These are phyloP conservation scores for Malbranchea zuffiana DNA, from an alignment of 2,329 filamentous ascomycete species.

Conservation along the genomic window DNA sequence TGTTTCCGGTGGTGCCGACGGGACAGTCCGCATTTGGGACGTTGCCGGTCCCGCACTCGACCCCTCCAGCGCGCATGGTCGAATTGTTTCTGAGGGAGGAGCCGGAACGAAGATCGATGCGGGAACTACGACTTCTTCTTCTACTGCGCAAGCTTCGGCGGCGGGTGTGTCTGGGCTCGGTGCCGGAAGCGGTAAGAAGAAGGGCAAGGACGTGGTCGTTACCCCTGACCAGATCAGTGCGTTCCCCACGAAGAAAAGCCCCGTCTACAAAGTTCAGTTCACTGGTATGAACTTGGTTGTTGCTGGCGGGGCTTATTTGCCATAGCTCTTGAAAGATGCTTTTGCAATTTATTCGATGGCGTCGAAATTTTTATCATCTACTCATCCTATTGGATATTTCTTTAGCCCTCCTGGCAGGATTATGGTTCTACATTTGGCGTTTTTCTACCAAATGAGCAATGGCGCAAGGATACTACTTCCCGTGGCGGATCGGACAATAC, in stretches of 20 bases:
- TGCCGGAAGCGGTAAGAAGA: slow-evolving; percentile 46
- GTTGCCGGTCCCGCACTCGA: slow-evolving; percentile 59
- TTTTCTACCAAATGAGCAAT: no score
- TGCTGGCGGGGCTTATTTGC: slow-evolving; percentile 62
- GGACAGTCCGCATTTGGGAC: slow-evolving; percentile 91
- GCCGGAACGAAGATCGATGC: slow-evolving; percentile 43
- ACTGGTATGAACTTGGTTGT: slow-evolving; percentile 92
- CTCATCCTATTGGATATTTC: no score
- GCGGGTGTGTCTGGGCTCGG: slow-evolving; percentile 31
- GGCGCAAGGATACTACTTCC: no score
- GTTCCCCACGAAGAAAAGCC: slow-evolving; percentile 92
- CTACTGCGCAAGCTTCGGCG: slow-evolving; percentile 34
- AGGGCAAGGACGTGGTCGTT: slow-evolving; percentile 79
- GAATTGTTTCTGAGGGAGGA: slow-evolving; percentile 41
- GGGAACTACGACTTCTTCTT: slow-evolving; percentile 37
- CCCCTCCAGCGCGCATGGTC: slow-evolving; percentile 46
- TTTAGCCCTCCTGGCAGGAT: no score
- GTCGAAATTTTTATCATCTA: not conserved
- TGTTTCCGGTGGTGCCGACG: slow-evolving; percentile 81
- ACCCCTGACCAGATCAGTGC: slow-evolving; percentile 89
- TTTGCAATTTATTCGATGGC: not conserved
- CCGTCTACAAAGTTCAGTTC: slow-evolving; percentile 85
- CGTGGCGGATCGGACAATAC: no score
- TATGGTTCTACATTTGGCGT: no score
- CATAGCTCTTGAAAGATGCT: no score